Conservation (phyloP, 2,329 filamentous ascomycete genomes). For the Colletotrichum karsti region DNA sequence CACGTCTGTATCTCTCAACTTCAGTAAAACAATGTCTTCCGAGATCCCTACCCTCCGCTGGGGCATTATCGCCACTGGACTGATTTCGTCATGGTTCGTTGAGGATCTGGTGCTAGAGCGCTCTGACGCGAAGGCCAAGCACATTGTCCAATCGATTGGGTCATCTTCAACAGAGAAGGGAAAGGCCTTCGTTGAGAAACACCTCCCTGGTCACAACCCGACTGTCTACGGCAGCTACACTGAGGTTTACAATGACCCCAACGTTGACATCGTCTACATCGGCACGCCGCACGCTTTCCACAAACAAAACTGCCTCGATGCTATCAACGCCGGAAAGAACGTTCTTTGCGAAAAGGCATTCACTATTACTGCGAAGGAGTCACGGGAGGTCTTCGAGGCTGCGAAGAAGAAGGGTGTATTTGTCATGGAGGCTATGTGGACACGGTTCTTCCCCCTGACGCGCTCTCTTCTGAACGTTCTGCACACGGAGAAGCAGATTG, state of each 20-base stretch:
- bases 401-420: slow-evolving; percentile 50
- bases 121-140: slow-evolving; percentile 43
- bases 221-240: slow-evolving; percentile 50
- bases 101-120: slow-evolving; percentile 47
- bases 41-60: slow-evolving; percentile 38
- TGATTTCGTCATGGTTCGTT: slow-evolving; percentile 43
- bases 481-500: slow-evolving; percentile 48
- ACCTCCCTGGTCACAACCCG: slow-evolving; percentile 32
- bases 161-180: slow-evolving; percentile 49
- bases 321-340: slow-evolving; percentile 51
- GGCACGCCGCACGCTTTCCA: slow-evolving; percentile 55
- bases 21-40: slow-evolving; percentile 11
- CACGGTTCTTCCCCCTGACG: slow-evolving; percentile 50
- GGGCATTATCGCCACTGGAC: slow-evolving; percentile 40
- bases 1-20: neutral
- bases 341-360: slow-evolving; percentile 57
- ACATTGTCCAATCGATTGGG: slow-evolving; percentile 51
- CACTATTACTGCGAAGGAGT: slow-evolving; percentile 49
- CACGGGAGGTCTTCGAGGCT: slow-evolving; percentile 47
- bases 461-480: slow-evolving; percentile 42
- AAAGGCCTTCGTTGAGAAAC: slow-evolving; percentile 45
- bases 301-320: slow-evolving; percentile 51
- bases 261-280: slow-evolving; percentile 56
- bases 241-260: slow-evolving; percentile 47
- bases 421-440: slow-evolving; percentile 57